Evolutionary conservation across 768 basidiomycete species (phyloP).

Genomic region (Tricholoma terreum): DNA sequence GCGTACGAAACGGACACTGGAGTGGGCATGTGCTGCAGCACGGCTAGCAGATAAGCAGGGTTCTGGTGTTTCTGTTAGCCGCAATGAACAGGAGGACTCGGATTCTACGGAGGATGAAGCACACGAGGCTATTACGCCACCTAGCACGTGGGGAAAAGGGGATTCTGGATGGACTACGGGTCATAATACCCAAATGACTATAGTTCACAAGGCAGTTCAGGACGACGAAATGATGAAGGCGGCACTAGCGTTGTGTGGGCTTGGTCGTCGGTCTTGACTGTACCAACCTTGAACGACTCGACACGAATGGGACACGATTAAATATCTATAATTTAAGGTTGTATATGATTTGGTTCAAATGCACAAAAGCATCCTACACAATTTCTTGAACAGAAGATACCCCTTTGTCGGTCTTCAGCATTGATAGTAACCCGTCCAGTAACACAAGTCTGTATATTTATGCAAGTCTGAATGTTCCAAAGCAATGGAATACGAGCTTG

Average conservation of each 20-base stretch:
- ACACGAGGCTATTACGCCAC: constrained; percentile 64
- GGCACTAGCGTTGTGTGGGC: constrained; percentile 63
- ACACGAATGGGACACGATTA: constrained; percentile 1
- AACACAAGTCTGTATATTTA: not conserved
- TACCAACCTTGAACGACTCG: constrained; percentile 3
- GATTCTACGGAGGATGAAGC: constrained; percentile 65
- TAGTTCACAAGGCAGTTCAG: constrained; percentile 26
- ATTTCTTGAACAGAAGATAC: not conserved
- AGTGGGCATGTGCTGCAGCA: constrained; percentile 73
- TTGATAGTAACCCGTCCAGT: not conserved
- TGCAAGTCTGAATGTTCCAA: not conserved
- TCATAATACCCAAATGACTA: constrained; percentile 16
- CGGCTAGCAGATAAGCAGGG: constrained; percentile 45
- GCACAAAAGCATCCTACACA: not conserved
- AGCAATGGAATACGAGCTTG: too few species aligned
- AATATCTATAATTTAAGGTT: constrained; percentile 17
- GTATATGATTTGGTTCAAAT: constrained; percentile 13
- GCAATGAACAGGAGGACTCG: constrained; percentile 14
- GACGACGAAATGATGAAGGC: constrained; percentile 73
- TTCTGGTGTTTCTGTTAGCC: constrained; percentile 23
- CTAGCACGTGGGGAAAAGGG: constrained; percentile 46
- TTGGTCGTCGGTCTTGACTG: constrained; percentile 30
- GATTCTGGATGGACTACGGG: constrained; percentile 36
- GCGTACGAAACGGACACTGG: constrained; percentile 52
- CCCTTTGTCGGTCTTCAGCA: too few species aligned